A percentile compares a stretch with the other conserved stretches of the same genome.
Conservation (phyloP, 768 basidiomycete species). For the Tubosaeta brunneosetosa region DNA sequence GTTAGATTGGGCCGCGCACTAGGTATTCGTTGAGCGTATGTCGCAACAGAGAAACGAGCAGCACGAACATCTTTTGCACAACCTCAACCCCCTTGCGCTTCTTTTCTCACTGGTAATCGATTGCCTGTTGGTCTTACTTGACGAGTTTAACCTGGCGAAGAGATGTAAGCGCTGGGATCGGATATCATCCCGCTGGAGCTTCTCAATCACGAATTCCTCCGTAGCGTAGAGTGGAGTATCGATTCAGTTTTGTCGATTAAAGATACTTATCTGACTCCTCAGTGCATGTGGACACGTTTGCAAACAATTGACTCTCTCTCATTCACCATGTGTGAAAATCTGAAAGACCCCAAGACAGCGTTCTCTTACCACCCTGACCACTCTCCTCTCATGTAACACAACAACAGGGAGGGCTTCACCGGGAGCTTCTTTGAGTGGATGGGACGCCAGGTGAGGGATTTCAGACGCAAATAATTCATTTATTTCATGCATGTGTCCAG, state of each 20-base stretch:
- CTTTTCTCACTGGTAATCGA: constrained; percentile 94
- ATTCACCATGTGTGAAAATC: constrained; percentile 25
- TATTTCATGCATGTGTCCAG: constrained; percentile 3
- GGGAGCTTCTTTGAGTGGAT: constrained; percentile 26
- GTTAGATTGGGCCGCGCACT: constrained; percentile 95
- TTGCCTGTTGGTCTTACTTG: constrained; percentile 90
- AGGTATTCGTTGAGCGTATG: constrained; percentile 2
- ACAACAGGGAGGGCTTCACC: constrained; percentile 14
- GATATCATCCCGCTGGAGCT: constrained; percentile 44
- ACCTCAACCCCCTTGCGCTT: constrained; percentile 92
- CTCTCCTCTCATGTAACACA: constrained; percentile 20
- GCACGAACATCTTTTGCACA: constrained; percentile 93
- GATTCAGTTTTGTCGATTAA: background rate
- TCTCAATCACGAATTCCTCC: constrained; percentile 99
- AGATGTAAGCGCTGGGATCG: background rate
- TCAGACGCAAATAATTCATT: background rate
- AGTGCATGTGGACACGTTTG: constrained; percentile 31
- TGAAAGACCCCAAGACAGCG: constrained; percentile 21
- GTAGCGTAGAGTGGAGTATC: no score
- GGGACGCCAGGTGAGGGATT: constrained; percentile 15
- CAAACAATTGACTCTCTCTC: constrained; percentile 33
- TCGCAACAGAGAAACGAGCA: background rate
- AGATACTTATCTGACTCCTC: background rate
- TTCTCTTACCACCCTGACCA: constrained; percentile 18
- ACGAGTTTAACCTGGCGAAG: constrained; percentile 83